Evolutionary conservation across 2,329 filamentous ascomycete species (phyloP).

Genomic region (Fusarium xyrophilum): DNA sequence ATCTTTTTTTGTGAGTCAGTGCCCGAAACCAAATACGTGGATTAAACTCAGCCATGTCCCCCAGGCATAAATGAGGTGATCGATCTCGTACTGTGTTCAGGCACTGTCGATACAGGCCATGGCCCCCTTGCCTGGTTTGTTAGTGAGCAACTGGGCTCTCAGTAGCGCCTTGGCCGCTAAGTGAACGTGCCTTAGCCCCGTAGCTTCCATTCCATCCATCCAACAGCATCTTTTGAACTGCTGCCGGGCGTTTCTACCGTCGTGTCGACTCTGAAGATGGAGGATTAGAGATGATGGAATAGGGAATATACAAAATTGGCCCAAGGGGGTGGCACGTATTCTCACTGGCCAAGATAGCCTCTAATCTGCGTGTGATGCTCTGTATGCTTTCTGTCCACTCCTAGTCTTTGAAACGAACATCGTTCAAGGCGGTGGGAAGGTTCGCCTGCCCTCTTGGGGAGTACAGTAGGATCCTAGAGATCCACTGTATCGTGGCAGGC

Average conservation of each 20-base stretch:
- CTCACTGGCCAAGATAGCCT: slow-evolving; percentile 20
- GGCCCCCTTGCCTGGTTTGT: slow-evolving; percentile 22
- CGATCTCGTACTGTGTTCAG: slow-evolving; percentile 37
- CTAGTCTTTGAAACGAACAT: slow-evolving; percentile 11
- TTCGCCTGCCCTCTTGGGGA: not conserved
- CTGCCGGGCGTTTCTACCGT: slow-evolving; percentile 3
- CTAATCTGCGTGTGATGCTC: slow-evolving; percentile 29
- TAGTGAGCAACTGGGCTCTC: slow-evolving; percentile 19
- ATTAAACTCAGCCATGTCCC: slow-evolving; percentile 26
- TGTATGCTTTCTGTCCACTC: slow-evolving; percentile 29
- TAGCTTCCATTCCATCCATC: slow-evolving; percentile 27
- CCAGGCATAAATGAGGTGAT: slow-evolving; percentile 31
- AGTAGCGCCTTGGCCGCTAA: slow-evolving; percentile 28
- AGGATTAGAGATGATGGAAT: slow-evolving; percentile 1
- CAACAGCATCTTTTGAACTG: slow-evolving; percentile 12
- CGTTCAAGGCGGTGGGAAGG: slow-evolving; percentile 18
- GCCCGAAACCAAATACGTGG: slow-evolving; percentile 22
- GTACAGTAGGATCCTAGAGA: not conserved
- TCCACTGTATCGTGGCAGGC: slow-evolving; percentile 12
- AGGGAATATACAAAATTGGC: slow-evolving; percentile 10
- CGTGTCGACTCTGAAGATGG: not conserved
- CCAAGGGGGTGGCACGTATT: slow-evolving; percentile 29
- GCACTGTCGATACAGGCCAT: slow-evolving; percentile 22
- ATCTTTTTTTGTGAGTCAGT: slow-evolving; percentile 24
- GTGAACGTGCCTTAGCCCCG: slow-evolving; percentile 26